phyloP scores from a whole-genome alignment of 1,284 basidiomycete genomes.

The Ceratobasidium sp. region DNA sequence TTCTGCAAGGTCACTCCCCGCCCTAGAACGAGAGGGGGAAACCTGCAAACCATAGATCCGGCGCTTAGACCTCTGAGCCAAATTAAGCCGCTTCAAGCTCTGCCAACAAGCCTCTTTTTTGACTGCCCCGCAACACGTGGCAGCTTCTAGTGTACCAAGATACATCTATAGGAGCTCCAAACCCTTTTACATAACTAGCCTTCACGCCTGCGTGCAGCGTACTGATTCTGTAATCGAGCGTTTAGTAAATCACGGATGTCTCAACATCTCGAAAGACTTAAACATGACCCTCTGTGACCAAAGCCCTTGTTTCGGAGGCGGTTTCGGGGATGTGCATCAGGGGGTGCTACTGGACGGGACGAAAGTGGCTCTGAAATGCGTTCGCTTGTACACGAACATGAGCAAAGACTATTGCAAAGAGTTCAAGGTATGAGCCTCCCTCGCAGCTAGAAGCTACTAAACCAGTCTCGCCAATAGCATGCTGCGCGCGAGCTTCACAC shows the following conservation, averaged over 20 bases:
- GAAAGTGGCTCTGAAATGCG: neutral
- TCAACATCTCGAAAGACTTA: neutral
- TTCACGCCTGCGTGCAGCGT: neutral
- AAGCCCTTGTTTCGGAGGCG: neutral
- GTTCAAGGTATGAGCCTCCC: neutral
- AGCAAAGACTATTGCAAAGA: neutral
- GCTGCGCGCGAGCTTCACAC: constrained; percentile 2
- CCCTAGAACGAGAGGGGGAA: constrained; percentile 60
- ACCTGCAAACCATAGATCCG: constrained; percentile 85
- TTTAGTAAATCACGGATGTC: constrained; percentile 8
- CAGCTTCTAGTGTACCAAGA: constrained; percentile 49
- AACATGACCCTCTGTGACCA: neutral
- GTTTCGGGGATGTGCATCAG: constrained; percentile 13
- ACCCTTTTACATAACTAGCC: too few species aligned
- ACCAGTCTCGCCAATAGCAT: neutral
- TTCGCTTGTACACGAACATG: neutral
- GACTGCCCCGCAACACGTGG: neutral
- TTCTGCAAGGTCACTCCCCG: too few species aligned
- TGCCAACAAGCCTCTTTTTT: neutral
- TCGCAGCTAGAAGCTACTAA: too few species aligned
- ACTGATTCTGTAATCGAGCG: neutral
- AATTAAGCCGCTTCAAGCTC: constrained; percentile 9
- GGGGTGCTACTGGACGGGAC: neutral
- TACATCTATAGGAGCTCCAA: too few species aligned
- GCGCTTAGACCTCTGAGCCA: constrained; percentile 75